Base-by-base conservation (phyloP, 768 basidiomycete genomes). In the Tylopilus plumbeoviolaceoides region DNA sequence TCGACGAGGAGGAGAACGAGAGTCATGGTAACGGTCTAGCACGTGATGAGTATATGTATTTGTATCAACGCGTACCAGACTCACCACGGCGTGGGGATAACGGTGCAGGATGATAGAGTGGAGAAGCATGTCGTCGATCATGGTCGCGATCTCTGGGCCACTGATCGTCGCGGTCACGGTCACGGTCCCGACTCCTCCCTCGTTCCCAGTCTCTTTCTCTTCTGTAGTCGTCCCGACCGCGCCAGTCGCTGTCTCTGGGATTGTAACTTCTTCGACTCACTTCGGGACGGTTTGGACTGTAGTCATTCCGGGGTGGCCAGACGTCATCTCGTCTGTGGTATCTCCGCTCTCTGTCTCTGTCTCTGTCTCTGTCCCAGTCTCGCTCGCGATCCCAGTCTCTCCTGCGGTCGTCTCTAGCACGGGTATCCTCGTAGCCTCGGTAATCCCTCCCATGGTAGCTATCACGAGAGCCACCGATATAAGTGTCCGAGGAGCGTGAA, bases 81-180 rank as follows among this genome's bases (percentile, higher is more conserved):
- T 58, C 56, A 67, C 65, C 66, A 36, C 63, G 61, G 18, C 63
- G 66, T 7, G 65, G 65, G 4, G 65, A 67, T 30, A 46, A 17
- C 39, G 59, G 59, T 45, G 51, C 56, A 35, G 62, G 55, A 33
- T 54, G 59, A 50, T 62, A 60, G 12, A 9, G 36, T n/a, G 65
- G 59, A 7, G 64, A 57, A 23, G 45, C 21, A 8, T 48, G 48
- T 18, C 57, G 53, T 47, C 63, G 53, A 20, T 68, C 66, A 7
- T 59, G 47, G 15, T 65, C 58, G 28, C 61, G 57, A 39, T 63
- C 65, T 44, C 59, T 53, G 28, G 48, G 9, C 9, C 61, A 48
- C 23, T 43, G 50, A 20, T 61, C 59, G 8, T 65, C 30, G 23
- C 23, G 23, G 23, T 23, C 23, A 30, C 30, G 30, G 30, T 33